phyloP scores from a whole-genome alignment of 2,329 filamentous ascomycete species.

The Alternaria postmessia region DNA sequence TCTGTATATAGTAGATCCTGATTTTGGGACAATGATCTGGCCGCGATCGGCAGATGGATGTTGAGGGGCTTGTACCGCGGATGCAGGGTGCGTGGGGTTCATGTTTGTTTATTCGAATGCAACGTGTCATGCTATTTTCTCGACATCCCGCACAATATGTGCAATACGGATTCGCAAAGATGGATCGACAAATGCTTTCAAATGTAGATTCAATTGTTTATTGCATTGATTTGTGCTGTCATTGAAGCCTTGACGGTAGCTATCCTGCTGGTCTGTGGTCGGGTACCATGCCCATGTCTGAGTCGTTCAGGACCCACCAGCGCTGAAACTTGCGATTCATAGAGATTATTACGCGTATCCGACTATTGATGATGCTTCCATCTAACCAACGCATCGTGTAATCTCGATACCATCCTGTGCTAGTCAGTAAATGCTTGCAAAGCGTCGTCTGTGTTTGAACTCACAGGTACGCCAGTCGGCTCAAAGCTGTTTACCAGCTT shows the following conservation, averaged over 20 bases:
- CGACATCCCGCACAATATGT: conserved; percentile 2
- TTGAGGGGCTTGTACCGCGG: conserved; percentile 5
- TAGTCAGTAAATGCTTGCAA: conserved; percentile 7
- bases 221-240: conserved; percentile 3
- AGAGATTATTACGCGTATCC: not conserved
- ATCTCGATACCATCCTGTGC: conserved; percentile 72
- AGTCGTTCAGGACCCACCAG: not conserved
- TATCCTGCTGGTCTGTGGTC: not conserved
- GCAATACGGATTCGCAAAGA: not conserved
- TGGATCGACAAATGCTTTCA: not conserved
- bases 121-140: conserved; percentile 1
- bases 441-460: conserved; percentile 34
- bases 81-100: conserved; percentile 5
- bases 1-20: conserved; percentile 6
- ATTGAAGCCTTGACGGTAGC: not conserved
- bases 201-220: not conserved
- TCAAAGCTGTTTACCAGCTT: conserved; percentile 70
- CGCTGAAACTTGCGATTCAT: not conserved
- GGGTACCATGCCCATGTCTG: not conserved
- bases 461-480: conserved; percentile 71
- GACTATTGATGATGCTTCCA: conserved; percentile 3
- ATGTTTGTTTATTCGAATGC: conserved; percentile 8
- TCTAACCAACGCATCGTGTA: conserved; percentile 60
- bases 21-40: conserved; percentile 5
- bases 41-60: conserved; percentile 10